Conservation (phyloP, 2,329 filamentous ascomycete genomes). For the Trichoderma simmonsii region DNA sequence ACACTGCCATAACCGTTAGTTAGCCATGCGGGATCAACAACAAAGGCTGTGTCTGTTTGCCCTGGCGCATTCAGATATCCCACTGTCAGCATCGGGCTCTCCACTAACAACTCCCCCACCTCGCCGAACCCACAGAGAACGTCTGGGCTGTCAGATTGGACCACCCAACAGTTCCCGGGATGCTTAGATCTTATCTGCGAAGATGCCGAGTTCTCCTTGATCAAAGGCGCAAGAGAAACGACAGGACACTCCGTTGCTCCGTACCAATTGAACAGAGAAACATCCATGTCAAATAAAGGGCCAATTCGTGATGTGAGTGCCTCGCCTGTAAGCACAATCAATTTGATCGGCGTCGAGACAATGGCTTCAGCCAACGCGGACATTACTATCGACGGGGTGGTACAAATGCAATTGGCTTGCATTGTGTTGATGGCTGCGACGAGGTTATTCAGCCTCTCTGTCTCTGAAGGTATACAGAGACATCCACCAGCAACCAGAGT, state of each 20-base stretch:
- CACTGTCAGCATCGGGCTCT: not conserved
- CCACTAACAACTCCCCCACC: not conserved
- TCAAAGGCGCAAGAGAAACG: not conserved
- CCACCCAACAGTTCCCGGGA: not conserved
- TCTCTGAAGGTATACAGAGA: not conserved
- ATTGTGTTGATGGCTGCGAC: not conserved
- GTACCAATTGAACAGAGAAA: not conserved
- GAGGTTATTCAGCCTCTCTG: not conserved
- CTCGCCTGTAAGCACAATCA: not conserved
- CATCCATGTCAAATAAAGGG: not conserved
- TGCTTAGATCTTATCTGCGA: not conserved
- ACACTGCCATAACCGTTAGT: not conserved
- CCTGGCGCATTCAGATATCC: not conserved
- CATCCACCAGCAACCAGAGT: not conserved
- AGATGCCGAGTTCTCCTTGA: not conserved
- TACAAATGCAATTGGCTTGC: not conserved
- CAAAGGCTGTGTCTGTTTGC: not conserved
- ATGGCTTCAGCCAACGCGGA: not conserved
- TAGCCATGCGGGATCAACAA: not conserved
- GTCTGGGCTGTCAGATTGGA: not conserved
- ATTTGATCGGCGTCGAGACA: not conserved
- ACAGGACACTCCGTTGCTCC: not conserved
- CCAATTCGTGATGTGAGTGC: not conserved
- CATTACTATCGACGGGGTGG: not conserved
- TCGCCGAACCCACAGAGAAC: not conserved